Evolutionary conservation across 768 basidiomycete species (phyloP).

Genomic region (Phlebiopsis gigantea): DNA sequence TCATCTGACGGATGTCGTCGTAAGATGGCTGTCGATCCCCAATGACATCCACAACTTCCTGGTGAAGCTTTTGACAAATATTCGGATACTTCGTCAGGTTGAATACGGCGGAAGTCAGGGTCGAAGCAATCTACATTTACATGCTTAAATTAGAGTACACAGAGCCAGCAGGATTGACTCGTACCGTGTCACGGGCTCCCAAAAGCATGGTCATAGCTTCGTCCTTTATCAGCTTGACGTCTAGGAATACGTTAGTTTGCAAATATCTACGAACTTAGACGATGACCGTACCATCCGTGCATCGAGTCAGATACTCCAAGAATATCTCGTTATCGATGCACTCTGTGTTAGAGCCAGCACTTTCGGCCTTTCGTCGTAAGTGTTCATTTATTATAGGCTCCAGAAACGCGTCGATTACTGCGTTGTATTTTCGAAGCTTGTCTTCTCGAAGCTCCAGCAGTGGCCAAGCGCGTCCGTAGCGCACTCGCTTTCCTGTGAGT

Average conservation of each 20-base stretch:
- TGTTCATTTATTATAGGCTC: conserved; percentile 42
- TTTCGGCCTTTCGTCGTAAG: conserved; percentile 22
- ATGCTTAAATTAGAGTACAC: conserved; percentile 5
- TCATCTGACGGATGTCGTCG: conserved; percentile 29
- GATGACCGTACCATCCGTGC: conserved; percentile 31
- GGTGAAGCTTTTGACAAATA: conserved; percentile 22
- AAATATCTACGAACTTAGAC: neutral
- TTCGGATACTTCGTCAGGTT: conserved; percentile 26
- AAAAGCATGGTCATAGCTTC: conserved; percentile 28
- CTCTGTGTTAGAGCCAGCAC: conserved; percentile 7
- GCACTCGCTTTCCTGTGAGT: conserved; percentile 25
- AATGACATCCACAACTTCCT: conserved; percentile 25
- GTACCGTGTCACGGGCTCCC: conserved; percentile 26
- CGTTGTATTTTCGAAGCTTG: conserved; percentile 31
- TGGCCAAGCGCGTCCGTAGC: conserved; percentile 39
- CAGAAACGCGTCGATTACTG: conserved; percentile 40
- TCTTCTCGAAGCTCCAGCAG: conserved; percentile 41
- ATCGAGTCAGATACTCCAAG: conserved; percentile 32
- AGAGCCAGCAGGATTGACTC: conserved; percentile 1
- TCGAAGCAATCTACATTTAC: conserved; percentile 17
- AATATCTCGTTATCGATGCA: conserved; percentile 29
- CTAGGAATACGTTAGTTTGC: neutral
- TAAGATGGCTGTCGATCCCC: conserved; percentile 24
- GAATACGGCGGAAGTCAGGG: conserved; percentile 28
- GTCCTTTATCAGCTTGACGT: conserved; percentile 13